Percentiles rank a stretch among this genome's conserved stretches.
These are phyloP conservation scores for Mikania micrantha DNA, from an alignment of 129 eudicot species.

Conservation along the genomic window DNA sequence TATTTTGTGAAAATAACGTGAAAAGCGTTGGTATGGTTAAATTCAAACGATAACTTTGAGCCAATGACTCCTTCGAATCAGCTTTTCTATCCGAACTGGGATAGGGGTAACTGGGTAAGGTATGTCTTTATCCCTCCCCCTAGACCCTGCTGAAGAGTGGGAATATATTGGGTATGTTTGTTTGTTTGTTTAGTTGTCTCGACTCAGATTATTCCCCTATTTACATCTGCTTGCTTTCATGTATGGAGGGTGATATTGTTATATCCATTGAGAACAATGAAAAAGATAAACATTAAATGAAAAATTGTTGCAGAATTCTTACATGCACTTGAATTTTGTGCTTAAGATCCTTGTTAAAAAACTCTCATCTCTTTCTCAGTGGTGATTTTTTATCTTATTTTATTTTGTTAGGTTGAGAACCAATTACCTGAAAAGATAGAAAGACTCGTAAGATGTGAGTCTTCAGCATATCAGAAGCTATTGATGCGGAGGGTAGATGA, in stretches of 20 bases:
- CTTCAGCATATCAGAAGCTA: slow-evolving; percentile 92
- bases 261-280: not conserved
- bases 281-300: slow-evolving; percentile 5
- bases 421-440: slow-evolving; percentile 93
- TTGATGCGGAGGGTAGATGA: slow-evolving; percentile 97
- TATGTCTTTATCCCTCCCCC: too few species aligned
- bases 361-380: not conserved
- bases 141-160: too few species aligned
- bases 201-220: not conserved
- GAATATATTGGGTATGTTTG: too few species aligned
- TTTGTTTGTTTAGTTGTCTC: too few species aligned
- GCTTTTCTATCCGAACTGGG: too few species aligned
- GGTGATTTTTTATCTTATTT: not conserved
- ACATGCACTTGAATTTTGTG: not conserved
- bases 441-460: slow-evolving; percentile 93
- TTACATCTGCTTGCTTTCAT: not conserved
- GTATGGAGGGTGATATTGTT: not conserved
- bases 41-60: too few species aligned
- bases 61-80: too few species aligned
- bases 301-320: slow-evolving; percentile 1
- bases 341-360: not conserved
- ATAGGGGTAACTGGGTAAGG: too few species aligned
- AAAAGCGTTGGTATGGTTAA: too few species aligned
- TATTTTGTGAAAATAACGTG: too few species aligned
- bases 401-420: slow-evolving; percentile 69